Percentiles rank a stretch among this genome's conserved stretches.
Conservation (phyloP, 2,329 filamentous ascomycete genomes). For the Colletotrichum australisinense region DNA sequence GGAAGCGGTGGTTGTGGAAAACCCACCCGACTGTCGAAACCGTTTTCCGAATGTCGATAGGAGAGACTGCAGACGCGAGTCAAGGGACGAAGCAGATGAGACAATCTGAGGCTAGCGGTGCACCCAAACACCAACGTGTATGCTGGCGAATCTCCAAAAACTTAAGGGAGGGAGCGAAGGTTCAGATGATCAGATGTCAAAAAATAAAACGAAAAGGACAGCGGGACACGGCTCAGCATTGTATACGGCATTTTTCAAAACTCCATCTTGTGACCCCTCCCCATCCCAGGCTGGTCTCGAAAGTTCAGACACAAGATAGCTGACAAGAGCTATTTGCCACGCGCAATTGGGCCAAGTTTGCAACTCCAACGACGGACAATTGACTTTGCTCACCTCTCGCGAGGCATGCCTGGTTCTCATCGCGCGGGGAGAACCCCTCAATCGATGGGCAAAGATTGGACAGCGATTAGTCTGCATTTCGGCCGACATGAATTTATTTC, state of each 20-base stretch:
- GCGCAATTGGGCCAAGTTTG: constrained; percentile 16
- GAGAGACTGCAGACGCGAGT: constrained; percentile 16
- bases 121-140: background rate
- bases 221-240: constrained; percentile 20
- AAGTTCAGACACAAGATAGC: constrained; percentile 16
- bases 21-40: background rate
- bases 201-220: background rate
- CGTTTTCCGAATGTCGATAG: background rate
- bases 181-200: constrained; percentile 23
- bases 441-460: constrained; percentile 30
- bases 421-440: constrained; percentile 32
- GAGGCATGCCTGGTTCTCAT: constrained; percentile 19
- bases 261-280: constrained; percentile 10
- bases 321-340: constrained; percentile 34
- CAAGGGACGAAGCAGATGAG: constrained; percentile 20
- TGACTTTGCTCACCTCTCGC: constrained; percentile 7
- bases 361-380: constrained; percentile 9
- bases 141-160: background rate
- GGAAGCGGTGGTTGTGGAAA: background rate
- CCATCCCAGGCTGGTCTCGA: constrained; percentile 20
- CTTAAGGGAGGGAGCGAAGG: constrained; percentile 14
- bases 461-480: constrained; percentile 35
- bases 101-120: constrained; percentile 9
- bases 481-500: constrained; percentile 21
- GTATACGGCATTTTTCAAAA: constrained; percentile 19